Evolutionary conservation across 106 monocot genomes (phyloP).

Genomic region (Agapanthus africanus): DNA sequence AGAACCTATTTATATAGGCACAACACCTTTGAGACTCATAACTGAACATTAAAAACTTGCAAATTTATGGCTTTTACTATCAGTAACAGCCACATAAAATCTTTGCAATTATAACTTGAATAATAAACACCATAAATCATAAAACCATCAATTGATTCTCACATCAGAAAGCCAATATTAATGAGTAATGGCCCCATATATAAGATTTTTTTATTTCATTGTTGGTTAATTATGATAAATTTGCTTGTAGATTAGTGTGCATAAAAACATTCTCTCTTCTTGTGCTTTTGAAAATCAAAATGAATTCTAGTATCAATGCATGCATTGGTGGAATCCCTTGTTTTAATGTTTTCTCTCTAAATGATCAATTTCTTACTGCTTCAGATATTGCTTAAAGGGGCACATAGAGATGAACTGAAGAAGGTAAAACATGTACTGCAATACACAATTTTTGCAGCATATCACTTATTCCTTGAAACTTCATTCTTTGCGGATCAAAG

Average conservation of each 20-base stretch:
- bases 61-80: no score
- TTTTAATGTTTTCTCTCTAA: neutral
- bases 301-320: neutral
- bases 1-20: no score
- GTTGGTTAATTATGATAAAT: neutral
- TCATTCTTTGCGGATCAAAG: constrained; percentile 90
- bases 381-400: constrained; percentile 90
- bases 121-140: no score
- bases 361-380: constrained; percentile 12
- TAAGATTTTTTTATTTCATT: neutral
- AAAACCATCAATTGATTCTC: no score
- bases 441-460: constrained; percentile 83
- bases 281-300: neutral
- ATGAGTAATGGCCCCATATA: neutral
- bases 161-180: neutral
- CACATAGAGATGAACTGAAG: constrained; percentile 73
- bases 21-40: no score
- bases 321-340: neutral
- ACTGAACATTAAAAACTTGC: no score
- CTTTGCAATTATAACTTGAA: no score
- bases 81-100: no score
- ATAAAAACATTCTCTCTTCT: no score
- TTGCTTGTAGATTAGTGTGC: neutral
- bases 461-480: constrained; percentile 87
- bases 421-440: constrained; percentile 77